These are phyloP conservation scores for Fusarium tricinctum DNA, from an alignment of 2,329 filamentous ascomycete species.

Conservation along the genomic window DNA sequence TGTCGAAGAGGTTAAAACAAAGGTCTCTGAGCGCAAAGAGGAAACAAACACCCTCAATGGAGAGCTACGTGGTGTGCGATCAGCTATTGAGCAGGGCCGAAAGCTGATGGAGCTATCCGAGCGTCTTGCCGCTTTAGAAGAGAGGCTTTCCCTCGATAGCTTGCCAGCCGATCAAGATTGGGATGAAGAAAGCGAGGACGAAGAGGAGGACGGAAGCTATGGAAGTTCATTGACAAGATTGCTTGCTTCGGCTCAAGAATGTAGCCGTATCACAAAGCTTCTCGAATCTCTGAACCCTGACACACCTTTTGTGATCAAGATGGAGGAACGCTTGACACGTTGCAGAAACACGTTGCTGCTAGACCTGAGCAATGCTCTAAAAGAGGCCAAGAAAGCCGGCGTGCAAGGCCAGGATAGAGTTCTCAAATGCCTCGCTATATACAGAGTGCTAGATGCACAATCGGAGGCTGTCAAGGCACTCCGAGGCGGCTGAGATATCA, in stretches of 20 bases:
- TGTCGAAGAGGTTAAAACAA: conserved; percentile 78
- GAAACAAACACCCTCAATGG: conserved; percentile 74
- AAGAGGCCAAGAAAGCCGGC: conserved; percentile 61
- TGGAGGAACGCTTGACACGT: conserved; percentile 64
- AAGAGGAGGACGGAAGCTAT: conserved; percentile 55
- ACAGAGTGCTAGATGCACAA: conserved; percentile 66
- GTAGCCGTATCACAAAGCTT: conserved; percentile 59
- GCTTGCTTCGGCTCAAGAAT: conserved; percentile 61
- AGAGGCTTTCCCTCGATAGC: conserved; percentile 69
- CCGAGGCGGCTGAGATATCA: conserved; percentile 53
- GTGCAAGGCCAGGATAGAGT: conserved; percentile 60
- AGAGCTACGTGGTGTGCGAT: conserved; percentile 76
- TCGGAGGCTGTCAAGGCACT: conserved; percentile 66
- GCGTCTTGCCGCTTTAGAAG: conserved; percentile 73
- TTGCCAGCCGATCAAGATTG: conserved; percentile 48
- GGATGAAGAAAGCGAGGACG: conserved; percentile 60
- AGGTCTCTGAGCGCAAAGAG: conserved; percentile 72
- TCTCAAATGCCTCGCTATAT: conserved; percentile 67
- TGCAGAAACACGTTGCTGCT: conserved; percentile 71
- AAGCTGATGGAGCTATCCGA: conserved; percentile 77
- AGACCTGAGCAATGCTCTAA: conserved; percentile 66
- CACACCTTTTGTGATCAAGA: conserved; percentile 64
- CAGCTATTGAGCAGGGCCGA: conserved; percentile 72
- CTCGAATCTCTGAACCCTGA: conserved; percentile 62
- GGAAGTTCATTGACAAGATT: conserved; percentile 65